Percentiles rank a stretch among this genome's conserved stretches.
These are phyloP conservation scores for Candida patagonica DNA, from an alignment of 805 yeast species.

Conservation along the genomic window DNA sequence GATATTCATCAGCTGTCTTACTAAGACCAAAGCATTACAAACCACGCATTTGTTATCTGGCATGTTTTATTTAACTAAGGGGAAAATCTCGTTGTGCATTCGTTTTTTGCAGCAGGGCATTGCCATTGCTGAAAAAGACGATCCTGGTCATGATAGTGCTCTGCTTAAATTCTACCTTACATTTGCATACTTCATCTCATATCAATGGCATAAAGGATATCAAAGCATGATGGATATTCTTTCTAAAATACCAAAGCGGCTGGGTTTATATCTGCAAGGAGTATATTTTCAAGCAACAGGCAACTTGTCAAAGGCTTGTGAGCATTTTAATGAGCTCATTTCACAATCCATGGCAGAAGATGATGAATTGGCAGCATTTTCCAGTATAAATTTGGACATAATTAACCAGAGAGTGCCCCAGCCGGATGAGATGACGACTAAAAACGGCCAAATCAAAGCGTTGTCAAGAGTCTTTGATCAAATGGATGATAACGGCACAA, in stretches of 20 bases:
- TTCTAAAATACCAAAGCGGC: not conserved
- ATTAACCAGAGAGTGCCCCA: not conserved
- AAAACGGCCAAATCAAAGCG: not conserved
- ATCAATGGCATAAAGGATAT: slow-evolving; percentile 3
- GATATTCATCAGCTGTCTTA: not conserved
- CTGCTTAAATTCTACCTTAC: not conserved
- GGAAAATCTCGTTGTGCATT: not conserved
- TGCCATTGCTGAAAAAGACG: not conserved
- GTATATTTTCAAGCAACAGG: slow-evolving; percentile 7
- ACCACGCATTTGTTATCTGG: slow-evolving; percentile 1
- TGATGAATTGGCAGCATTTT: not conserved
- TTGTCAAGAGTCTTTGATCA: not conserved
- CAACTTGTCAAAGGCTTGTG: slow-evolving; percentile 1
- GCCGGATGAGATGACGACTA: not conserved
- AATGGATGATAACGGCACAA: not conserved
- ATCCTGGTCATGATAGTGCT: not conserved
- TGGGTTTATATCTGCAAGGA: slow-evolving; percentile 6
- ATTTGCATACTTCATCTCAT: slow-evolving; percentile 2
- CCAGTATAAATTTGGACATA: not conserved
- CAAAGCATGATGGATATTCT: not conserved
- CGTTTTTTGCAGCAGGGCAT: slow-evolving; percentile 1
- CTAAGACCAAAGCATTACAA: not conserved
- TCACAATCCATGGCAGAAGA: not conserved
- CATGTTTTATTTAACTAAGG: slow-evolving; percentile 2
- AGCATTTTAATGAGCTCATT: not conserved